Evolutionary conservation across 768 basidiomycete species (phyloP), one percentile per base, ranked within the genome.

Genomic region (Jaapia argillacea): DNA sequence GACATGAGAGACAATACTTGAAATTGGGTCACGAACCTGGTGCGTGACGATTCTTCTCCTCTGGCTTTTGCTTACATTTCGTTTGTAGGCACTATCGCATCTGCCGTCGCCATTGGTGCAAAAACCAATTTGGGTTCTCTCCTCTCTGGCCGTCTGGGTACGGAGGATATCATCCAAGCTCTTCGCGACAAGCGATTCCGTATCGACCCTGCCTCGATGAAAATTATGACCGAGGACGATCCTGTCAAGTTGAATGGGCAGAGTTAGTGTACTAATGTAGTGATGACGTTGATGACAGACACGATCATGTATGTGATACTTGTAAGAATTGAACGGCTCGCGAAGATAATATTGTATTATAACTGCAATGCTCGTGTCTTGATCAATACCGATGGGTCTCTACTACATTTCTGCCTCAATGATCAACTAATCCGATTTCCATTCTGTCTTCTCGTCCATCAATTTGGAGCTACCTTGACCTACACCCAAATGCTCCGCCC

Each of bases 341-440:
- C n/a, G n/a, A n/a, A n/a, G n/a, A n/a, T n/a, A n/a, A n/a, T n/a
- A n/a, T n/a, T n/a, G n/a, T n/a, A n/a, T n/a, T n/a, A n/a, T n/a
- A n/a, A n/a, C n/a, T n/a, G n/a, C n/a, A 16, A 33, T 16, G 28
- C 10, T 16, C 28, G 16, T 16, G 28, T 10, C 28, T 33, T 33
- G 28, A 10, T 16, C 28, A n/a, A n/a, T n/a, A n/a, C n/a, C n/a
- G n/a, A n/a, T n/a, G n/a, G 28, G 59, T 45, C 49, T 69, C 45
- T 48, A 54, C 20, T 67, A 60, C 45, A 70, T 85, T 42, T 69
- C 79, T 4, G 83, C 84, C 5, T 83, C 83, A 2, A 86, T 86
- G 84, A 73, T 88, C 45, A 79, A 83, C 46, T 84, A 86, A 54
- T 85, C 82, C 22, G 85, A 89, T 51, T 67, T 81, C 81, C 85